Evolutionary conservation across 1,284 basidiomycete species (phyloP).

Genomic region (Tilletia setariae): DNA sequence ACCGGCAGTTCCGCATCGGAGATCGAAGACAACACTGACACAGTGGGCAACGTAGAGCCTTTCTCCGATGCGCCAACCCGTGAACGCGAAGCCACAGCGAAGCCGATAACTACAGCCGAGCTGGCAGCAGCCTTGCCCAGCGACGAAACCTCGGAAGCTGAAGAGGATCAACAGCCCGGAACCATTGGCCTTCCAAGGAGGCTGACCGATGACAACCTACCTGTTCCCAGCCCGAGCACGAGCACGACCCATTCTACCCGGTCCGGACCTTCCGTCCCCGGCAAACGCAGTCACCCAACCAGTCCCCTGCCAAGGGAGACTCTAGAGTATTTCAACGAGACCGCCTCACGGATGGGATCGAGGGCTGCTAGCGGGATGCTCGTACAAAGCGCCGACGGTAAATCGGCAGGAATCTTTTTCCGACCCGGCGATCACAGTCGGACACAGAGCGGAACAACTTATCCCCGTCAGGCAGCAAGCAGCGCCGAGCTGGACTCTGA

Average conservation of each 20-base stretch:
- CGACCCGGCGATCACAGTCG: constrained; percentile 62
- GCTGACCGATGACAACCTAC: not conserved
- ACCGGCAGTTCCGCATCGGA: no score
- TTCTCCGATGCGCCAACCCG: no score
- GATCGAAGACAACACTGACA: no score
- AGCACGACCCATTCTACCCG: not conserved
- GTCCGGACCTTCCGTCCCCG: not conserved
- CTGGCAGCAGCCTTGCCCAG: not conserved
- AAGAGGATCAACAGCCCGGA: not conserved
- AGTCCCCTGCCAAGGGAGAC: constrained; percentile 60
- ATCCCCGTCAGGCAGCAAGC: not conserved
- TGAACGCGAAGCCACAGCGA: no score
- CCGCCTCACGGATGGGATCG: constrained; percentile 67
- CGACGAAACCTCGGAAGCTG: not conserved
- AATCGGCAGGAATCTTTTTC: constrained; percentile 90
- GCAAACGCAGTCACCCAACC: constrained; percentile 10
- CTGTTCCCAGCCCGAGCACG: not conserved
- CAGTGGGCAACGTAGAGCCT: no score
- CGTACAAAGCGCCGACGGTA: constrained; percentile 86
- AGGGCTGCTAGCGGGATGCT: constrained; percentile 79
- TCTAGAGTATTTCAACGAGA: constrained; percentile 81
- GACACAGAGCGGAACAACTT: not conserved
- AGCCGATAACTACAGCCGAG: not conserved
- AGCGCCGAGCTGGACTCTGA: not conserved
- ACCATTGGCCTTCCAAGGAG: not conserved